Base-by-base conservation (phyloP, 495 filamentous ascomycete genomes). In the Aspergillus hancockii region DNA sequence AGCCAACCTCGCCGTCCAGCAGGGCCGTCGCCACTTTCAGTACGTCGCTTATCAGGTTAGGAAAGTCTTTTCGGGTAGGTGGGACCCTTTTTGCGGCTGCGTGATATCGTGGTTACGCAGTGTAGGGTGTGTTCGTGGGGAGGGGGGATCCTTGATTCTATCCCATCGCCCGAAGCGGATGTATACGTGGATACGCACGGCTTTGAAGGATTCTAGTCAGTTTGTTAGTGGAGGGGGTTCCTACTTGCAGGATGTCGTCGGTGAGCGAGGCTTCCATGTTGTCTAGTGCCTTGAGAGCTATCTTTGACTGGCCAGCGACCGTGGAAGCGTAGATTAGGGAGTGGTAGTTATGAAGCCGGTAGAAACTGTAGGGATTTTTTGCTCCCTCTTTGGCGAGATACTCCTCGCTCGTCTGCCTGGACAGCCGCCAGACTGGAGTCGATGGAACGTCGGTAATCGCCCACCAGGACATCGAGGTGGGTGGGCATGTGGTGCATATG, bases 401-500 rank as follows among this genome's bases (percentile, higher is more conserved):
- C 62, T 79, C 78, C 38, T 83, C 77, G 63, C n/a, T n/a, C n/a
- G n/a, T 88, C 85, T 9, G 82, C 81, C 0, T 67, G 54, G 40
- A 84, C 83, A 16, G 84, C 81, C 8, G 74, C 68, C 18, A 75
- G 65, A 69, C 88, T 89, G 6, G 82, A 81, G 5, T 71, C 67
- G 21, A 89, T 76, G 0, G 83, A 81, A 10, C 72, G 75, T 1
- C 78, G 71, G 67, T 85, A 90, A 62, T 90, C 84, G 16, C 86
- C 87, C 22, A 83, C 75, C 2, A 87, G 70, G 13, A 88, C 73
- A 63, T 90, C 84, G 45, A 90, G 69, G 64, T 88, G 87, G 0
- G 80, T 79, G 0, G 85, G 85, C 86, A 88, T 90, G 60, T 90
- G 86, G 34, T 81, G 77, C 23, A 88, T 71, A 57, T 90, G 86